phyloP scores from a whole-genome alignment of 2,329 filamentous ascomycete species.

The Nothopassalora personata region DNA sequence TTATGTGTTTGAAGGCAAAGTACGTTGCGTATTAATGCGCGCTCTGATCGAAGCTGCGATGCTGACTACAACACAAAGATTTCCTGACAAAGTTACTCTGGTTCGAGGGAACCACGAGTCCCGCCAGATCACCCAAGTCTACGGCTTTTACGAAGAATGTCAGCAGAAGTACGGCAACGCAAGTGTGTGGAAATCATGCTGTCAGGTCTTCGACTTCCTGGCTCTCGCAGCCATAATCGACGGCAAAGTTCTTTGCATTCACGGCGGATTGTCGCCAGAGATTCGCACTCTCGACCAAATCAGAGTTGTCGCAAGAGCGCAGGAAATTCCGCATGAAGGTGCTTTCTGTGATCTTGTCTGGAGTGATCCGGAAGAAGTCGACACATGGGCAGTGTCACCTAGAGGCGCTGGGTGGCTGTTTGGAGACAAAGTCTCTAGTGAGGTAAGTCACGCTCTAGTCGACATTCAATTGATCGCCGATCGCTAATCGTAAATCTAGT shows the following conservation, averaged over 20 bases:
- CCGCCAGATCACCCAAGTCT: conserved; percentile 71
- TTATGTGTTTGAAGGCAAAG: conserved; percentile 70
- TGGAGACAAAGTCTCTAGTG: conserved; percentile 66
- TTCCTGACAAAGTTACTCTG: conserved; percentile 66
- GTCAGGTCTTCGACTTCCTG: conserved; percentile 72
- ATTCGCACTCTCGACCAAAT: conserved; percentile 72
- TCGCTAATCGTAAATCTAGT: conserved; percentile 36
- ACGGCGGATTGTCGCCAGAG: conserved; percentile 66
- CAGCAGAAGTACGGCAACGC: conserved; percentile 73
- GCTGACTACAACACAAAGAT: conserved; percentile 40
- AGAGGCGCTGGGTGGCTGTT: conserved; percentile 64
- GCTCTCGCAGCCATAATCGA: conserved; percentile 69
- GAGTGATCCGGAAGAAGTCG: conserved; percentile 66
- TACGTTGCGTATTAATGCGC: conserved; percentile 28
- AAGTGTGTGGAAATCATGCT: conserved; percentile 73
- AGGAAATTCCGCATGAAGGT: conserved; percentile 72
- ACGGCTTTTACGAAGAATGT: conserved; percentile 74
- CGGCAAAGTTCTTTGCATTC: conserved; percentile 67
- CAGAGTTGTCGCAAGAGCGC: conserved; percentile 65
- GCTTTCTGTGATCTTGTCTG: conserved; percentile 73
- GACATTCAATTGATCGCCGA: neutral
- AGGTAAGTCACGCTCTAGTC: conserved; percentile 37
- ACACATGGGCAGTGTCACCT: conserved; percentile 63
- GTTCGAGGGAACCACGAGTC: conserved; percentile 73
- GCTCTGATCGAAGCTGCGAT: neutral